A percentile compares a stretch with the other conserved stretches of the same genome.
These are phyloP conservation scores for Fusarium vanettenii DNA, from an alignment of 2,329 filamentous ascomycete species.

Conservation along the genomic window DNA sequence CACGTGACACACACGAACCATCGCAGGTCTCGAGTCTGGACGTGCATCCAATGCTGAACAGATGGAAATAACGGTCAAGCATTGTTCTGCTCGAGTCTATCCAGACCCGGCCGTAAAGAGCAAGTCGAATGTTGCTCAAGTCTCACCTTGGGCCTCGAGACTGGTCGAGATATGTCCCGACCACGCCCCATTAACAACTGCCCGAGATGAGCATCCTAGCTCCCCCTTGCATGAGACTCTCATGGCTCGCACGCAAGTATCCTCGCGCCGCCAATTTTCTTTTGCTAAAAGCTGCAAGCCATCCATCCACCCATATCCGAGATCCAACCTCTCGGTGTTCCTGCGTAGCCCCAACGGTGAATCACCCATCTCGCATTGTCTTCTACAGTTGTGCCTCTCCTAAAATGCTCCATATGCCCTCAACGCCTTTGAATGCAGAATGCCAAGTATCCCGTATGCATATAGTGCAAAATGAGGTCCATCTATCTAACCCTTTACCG, in stretches of 20 bases:
- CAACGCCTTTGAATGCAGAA: conserved; percentile 39
- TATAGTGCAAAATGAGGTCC: conserved; percentile 17
- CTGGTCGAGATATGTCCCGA: not conserved
- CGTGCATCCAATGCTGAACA: not conserved
- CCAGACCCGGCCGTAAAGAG: not conserved
- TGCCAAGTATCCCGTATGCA: conserved; percentile 16
- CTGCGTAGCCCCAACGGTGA: not conserved
- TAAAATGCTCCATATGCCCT: conserved; percentile 10
- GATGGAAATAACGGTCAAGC: conserved; percentile 11
- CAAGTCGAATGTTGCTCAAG: not conserved
- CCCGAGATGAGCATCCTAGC: not conserved
- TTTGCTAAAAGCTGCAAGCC: not conserved
- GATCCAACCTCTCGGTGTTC: not conserved
- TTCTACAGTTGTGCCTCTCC: not conserved
- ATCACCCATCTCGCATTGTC: not conserved
- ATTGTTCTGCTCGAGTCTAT: not conserved
- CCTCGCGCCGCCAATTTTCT: conserved; percentile 2
- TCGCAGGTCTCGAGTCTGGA: not conserved
- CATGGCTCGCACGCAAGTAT: conserved; percentile 1
- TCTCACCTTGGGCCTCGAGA: not conserved
- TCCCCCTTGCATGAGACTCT: conserved; percentile 28
- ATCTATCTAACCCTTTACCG: conserved; percentile 33
- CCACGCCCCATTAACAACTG: conserved; percentile 1
- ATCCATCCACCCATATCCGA: not conserved
- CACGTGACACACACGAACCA: conserved; percentile 23